Percentiles rank a stretch among this genome's conserved stretches.
Conservation (phyloP, 176 grass and related monocot species). For the Pontederia paniculata region DNA sequence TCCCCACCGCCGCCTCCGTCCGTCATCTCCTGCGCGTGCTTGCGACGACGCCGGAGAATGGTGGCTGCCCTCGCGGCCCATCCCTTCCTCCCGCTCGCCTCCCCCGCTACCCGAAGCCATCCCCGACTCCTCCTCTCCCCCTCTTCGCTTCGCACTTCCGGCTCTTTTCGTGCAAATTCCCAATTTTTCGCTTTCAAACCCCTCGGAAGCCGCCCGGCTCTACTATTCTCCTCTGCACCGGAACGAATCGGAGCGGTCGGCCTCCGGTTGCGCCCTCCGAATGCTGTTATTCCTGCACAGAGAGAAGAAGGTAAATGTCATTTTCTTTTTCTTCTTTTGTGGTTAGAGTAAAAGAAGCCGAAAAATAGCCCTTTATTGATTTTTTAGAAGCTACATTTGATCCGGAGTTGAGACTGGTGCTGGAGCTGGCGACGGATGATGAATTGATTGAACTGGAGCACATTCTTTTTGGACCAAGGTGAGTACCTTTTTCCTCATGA, state of each 20-base stretch:
- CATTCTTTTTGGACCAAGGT: slow-evolving; percentile 89
- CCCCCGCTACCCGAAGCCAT: not conserved
- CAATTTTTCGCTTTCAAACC: too few species aligned
- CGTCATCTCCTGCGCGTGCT: not conserved
- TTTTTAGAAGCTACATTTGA: slow-evolving; percentile 47
- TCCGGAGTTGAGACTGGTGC: slow-evolving; percentile 72
- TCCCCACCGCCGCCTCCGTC: slow-evolving; percentile 18
- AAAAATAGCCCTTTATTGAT: not conserved
- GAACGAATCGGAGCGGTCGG: too few species aligned
- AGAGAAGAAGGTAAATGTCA: slow-evolving; percentile 4
- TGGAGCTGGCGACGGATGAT: slow-evolving; percentile 65
- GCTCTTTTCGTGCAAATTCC: too few species aligned
- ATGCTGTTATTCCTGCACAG: too few species aligned
- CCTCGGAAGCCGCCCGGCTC: not conserved
- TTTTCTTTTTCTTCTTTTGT: not conserved
- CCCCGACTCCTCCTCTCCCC: not conserved
- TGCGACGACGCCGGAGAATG: slow-evolving; percentile 16
- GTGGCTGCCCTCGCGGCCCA: slow-evolving; percentile 11
- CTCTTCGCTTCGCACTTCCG: not conserved
- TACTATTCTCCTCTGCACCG: slow-evolving; percentile 1
- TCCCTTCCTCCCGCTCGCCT: slow-evolving; percentile 7
- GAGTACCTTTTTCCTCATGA: slow-evolving; percentile 10
- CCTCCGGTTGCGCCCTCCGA: too few species aligned
- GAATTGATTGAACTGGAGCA: slow-evolving; percentile 74
- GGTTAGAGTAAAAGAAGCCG: not conserved